Conservation (phyloP, 1,139 yeast species). For the Sugiyamaella novakii region DNA sequence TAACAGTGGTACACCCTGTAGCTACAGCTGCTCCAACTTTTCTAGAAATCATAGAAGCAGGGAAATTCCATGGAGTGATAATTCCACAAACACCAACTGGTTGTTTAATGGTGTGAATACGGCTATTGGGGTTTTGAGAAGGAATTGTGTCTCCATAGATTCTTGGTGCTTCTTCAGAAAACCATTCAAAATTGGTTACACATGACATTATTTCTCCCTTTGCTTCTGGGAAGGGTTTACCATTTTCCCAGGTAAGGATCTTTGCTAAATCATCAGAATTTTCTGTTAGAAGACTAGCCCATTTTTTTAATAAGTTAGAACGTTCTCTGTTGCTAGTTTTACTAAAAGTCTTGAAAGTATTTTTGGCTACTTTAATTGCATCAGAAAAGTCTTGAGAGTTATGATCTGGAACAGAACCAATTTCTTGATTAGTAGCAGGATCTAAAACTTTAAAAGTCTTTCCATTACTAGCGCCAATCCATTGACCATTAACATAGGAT, state of each 20-base stretch:
- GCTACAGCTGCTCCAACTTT: conserved; percentile 91
- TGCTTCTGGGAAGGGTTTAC: conserved; percentile 77
- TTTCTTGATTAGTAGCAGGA: conserved; percentile 68
- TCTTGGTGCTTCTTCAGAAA: conserved; percentile 82
- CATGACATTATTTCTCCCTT: conserved; percentile 75
- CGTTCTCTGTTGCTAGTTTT: conserved; percentile 66
- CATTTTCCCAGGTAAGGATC: conserved; percentile 77
- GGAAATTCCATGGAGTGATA: conserved; percentile 96
- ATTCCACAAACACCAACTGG: conserved; percentile 92
- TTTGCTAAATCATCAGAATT: conserved; percentile 74
- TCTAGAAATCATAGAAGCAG: conserved; percentile 90
- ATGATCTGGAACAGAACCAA: conserved; percentile 61
- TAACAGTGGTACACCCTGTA: conserved; percentile 87
- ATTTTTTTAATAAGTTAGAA: conserved; percentile 61
- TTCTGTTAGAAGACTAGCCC: conserved; percentile 63
- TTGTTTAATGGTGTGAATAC: conserved; percentile 69
- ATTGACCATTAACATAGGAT: conserved; percentile 71
- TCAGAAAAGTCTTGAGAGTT: conserved; percentile 48
- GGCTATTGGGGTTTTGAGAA: conserved; percentile 57
- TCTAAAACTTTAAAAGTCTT: conserved; percentile 67
- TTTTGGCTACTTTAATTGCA: conserved; percentile 61
- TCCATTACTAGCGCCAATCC: conserved; percentile 56
- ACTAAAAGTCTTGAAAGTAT: conserved; percentile 61
- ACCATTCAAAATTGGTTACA: conserved; percentile 85
- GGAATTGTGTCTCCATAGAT: conserved; percentile 72